These are phyloP conservation scores for Lomentospora prolificans DNA, from an alignment of 2,329 filamentous ascomycete species.

Conservation along the genomic window DNA sequence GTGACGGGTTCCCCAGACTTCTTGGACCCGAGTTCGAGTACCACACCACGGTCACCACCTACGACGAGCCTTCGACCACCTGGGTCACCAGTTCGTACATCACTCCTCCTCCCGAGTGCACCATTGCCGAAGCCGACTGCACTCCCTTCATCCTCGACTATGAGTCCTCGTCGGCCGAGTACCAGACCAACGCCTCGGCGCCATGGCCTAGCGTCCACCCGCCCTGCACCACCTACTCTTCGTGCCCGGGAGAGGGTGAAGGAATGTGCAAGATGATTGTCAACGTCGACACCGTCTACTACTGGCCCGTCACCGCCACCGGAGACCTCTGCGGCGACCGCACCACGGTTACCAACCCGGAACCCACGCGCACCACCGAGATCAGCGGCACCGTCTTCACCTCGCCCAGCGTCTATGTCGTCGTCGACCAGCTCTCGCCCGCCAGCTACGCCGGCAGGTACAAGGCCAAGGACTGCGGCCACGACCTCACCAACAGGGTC, in stretches of 20 bases:
- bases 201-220: neutral
- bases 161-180: slow-evolving; percentile 2
- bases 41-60: neutral
- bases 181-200: slow-evolving; percentile 4
- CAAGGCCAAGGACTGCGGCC: neutral
- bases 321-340: slow-evolving; percentile 8
- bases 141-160: slow-evolving; percentile 5
- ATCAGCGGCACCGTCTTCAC: neutral
- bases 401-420: slow-evolving; percentile 9
- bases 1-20: slow-evolving; percentile 4
- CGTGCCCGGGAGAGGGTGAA: slow-evolving; percentile 1
- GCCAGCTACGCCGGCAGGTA: neutral
- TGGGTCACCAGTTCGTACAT: slow-evolving; percentile 2
- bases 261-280: slow-evolving; percentile 5
- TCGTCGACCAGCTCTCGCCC: neutral
- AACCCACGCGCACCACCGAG: slow-evolving; percentile 2
- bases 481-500: neutral
- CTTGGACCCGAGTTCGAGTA: neutral
- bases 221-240: slow-evolving; percentile 5
- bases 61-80: slow-evolving; percentile 1
- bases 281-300: neutral
- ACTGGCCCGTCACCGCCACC: slow-evolving; percentile 7
- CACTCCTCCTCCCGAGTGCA: slow-evolving; percentile 1
- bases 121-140: slow-evolving; percentile 2
- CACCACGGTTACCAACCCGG: slow-evolving; percentile 2